A percentile compares a stretch with the other conserved stretches of the same genome.
These are phyloP conservation scores for Pyricularia sp. DNA, from an alignment of 2,329 filamentous ascomycete genomes.

Conservation along the genomic window DNA sequence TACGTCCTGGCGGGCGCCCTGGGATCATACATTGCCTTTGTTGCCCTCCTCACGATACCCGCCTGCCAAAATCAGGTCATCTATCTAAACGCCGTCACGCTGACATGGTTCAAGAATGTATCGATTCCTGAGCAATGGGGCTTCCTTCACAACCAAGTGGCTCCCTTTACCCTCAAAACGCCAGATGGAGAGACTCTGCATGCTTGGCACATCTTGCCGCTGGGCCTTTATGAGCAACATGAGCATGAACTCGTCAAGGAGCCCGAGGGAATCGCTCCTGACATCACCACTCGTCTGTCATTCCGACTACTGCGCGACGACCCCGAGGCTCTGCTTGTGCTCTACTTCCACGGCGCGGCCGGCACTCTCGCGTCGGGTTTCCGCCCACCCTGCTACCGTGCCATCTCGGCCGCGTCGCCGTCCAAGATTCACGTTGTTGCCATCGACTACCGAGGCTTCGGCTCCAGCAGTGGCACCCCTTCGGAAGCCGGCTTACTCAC, in stretches of 20 bases:
- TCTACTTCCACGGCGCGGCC: conserved; percentile 42
- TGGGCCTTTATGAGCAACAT: conserved; percentile 49
- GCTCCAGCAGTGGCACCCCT: conserved; percentile 35
- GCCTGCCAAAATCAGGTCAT: conserved; percentile 41
- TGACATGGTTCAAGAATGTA: conserved; percentile 48
- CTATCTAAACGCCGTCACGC: conserved; percentile 38
- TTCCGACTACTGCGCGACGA: conserved; percentile 32
- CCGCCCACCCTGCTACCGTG: conserved; percentile 41
- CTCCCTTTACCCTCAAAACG: conserved; percentile 54
- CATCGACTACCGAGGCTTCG: conserved; percentile 51
- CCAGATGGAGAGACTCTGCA: conserved; percentile 54
- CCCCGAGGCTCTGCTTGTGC: conserved; percentile 27
- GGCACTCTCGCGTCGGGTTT: conserved; percentile 44
- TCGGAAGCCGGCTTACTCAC: conserved; percentile 40
- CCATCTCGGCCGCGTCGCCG: conserved; percentile 35
- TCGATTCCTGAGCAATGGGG: conserved; percentile 56
- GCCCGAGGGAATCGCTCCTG: conserved; percentile 17
- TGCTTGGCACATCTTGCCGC: conserved; percentile 65
- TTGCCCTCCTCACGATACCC: conserved; percentile 19
- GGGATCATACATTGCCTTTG: conserved; percentile 11
- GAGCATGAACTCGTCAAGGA: conserved; percentile 32
- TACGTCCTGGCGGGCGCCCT: background rate
- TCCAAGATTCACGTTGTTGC: conserved; percentile 42
- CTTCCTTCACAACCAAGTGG: conserved; percentile 59
- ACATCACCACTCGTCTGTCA: conserved; percentile 21